Evolutionary conservation across 1,284 basidiomycete genomes (phyloP).

Genomic region (Ceraceosorus guamensis): DNA sequence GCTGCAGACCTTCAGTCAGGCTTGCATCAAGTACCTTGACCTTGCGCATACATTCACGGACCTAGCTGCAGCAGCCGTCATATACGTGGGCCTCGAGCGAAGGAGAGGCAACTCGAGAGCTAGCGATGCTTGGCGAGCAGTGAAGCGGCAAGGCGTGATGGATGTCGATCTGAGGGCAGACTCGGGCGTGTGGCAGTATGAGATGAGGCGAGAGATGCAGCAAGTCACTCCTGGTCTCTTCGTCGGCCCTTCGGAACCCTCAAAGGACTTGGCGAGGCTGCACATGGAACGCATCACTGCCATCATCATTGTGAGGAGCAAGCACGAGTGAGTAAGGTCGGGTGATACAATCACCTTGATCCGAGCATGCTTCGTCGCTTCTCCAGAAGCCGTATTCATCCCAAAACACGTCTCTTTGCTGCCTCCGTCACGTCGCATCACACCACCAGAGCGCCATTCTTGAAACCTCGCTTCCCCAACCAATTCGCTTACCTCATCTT

Average conservation of each 20-base stretch:
- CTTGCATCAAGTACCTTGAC: too few species aligned
- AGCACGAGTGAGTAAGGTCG: neutral
- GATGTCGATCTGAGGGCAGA: too few species aligned
- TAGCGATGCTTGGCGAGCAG: too few species aligned
- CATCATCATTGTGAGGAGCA: neutral
- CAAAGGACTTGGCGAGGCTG: neutral
- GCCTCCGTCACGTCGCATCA: neutral
- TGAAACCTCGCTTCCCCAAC: constrained; percentile 6
- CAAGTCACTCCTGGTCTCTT: constrained; percentile 1
- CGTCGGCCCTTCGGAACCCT: constrained; percentile 1
- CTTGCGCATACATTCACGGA: too few species aligned
- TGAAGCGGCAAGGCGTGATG: too few species aligned
- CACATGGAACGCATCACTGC: constrained; percentile 1
- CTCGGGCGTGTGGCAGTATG: neutral
- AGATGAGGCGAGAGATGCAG: neutral
- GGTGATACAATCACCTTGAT: neutral
- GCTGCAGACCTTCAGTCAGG: too few species aligned
- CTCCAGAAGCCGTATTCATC: too few species aligned
- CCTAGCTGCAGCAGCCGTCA: too few species aligned
- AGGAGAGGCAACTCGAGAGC: too few species aligned
- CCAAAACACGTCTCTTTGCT: neutral
- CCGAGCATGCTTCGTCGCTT: too few species aligned
- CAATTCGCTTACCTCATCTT: constrained; percentile 7
- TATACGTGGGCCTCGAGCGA: too few species aligned
- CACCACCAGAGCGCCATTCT: neutral